Evolutionary conservation across 352 stramenopile species (phyloP), one percentile per base, ranked within the genome.

Genomic region (Elongisporangium anandrum): DNA sequence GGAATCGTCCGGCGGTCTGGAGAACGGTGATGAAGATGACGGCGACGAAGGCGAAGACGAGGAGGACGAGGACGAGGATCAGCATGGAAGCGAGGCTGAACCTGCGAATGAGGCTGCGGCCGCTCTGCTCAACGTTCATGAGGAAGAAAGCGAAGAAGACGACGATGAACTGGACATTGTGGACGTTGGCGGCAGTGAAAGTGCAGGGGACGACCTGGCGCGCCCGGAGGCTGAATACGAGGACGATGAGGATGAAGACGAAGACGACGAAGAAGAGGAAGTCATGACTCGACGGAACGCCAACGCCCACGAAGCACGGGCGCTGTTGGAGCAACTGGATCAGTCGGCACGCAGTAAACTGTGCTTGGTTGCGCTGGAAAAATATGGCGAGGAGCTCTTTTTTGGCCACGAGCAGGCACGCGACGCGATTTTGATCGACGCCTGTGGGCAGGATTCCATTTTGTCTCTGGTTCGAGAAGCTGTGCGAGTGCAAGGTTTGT

Each of bases 381-480:
- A 90, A 39, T 88, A 88, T 53, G 77, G 80, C 3, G 77, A 85
- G 52, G 78, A 87, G 62, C 55, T 88, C 20, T 87, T 90, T 54
- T 75, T 75, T 9, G 76, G 76, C 17, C 80, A 87, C 51, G 80
- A 90, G 54, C 50, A 64, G 9, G 73, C 74, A 4, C 78, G 81
- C 29, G 81, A 90, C 50, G 76, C 69, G 0, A 84, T 90, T 26
- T 59, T 90, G 7, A 59, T 90, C 9, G 81, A 87, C 50, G 81
- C 81, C 0, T 90, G 78, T 57, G 68, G 70, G 4, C 70, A 88
- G 10, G 76, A 87, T 19, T 69, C 73, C 19, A 77, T 88, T 22
- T 61, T 90, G 34, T 73, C 63, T 17, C 56, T 87, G 3, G 69
- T 90, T 64, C 65, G 73, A 3, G 78, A 90, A 9, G 75, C 81